Conservation (phyloP, 2,329 filamentous ascomycete species). For the Penicillium corylophilum region DNA sequence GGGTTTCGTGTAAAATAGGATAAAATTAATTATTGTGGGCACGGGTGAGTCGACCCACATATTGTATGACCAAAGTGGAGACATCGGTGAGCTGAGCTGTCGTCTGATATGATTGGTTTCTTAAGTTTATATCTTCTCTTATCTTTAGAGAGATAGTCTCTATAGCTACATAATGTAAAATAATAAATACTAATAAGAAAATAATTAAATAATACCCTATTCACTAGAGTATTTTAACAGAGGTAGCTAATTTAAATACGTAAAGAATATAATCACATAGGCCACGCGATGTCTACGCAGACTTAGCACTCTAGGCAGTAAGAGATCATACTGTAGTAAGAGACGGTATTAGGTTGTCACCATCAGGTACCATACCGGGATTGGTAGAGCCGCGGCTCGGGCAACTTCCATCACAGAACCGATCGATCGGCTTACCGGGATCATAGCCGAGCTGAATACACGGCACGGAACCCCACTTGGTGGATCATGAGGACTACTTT, state of each 20-base stretch:
- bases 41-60: too few species aligned
- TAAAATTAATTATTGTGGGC: too few species aligned
- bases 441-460: slow-evolving; percentile 2
- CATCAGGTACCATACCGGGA: not conserved
- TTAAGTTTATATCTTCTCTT: not conserved
- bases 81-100: too few species aligned
- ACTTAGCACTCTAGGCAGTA: not conserved
- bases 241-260: not conserved
- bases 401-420: not conserved
- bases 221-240: not conserved
- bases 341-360: slow-evolving; percentile 1
- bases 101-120: not conserved
- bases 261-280: not conserved
- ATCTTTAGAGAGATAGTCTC: not conserved
- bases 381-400: slow-evolving; percentile 1
- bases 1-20: too few species aligned
- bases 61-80: too few species aligned
- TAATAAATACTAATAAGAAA: too few species aligned
- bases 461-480: not conserved
- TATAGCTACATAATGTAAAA: too few species aligned
- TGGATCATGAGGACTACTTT: not conserved
- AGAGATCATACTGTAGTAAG: not conserved
- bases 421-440: slow-evolving; percentile 14
- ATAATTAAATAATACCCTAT: not conserved
- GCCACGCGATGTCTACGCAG: not conserved